A percentile compares a stretch with the other conserved stretches of the same genome.
Evolutionary conservation across 345 rosid species (phyloP).

Genomic region (Salix brachista): DNA sequence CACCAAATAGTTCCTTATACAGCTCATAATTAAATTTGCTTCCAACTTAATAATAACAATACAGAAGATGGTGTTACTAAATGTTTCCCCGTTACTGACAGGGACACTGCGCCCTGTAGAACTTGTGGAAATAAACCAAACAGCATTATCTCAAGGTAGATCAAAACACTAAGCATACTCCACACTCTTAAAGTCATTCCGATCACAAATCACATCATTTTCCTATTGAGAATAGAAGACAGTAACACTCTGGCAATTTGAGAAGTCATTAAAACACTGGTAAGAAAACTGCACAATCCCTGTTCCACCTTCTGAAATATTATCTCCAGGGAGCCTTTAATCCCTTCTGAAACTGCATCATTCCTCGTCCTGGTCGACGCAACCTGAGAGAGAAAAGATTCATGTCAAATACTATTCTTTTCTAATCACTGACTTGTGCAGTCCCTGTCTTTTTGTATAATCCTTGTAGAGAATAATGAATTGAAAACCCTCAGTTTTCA

Average conservation of each 20-base stretch:
- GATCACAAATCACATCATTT: neutral
- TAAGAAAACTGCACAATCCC: neutral
- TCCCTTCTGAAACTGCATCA: conserved; percentile 9
- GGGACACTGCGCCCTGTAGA: neutral
- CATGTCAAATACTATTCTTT: neutral
- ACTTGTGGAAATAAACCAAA: neutral
- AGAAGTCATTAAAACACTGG: neutral
- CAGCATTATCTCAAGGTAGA: neutral
- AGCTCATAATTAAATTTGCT: too few relatives aligned
- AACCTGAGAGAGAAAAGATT: conserved; percentile 28
- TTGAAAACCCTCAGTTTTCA: neutral
- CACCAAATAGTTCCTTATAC: too few relatives aligned
- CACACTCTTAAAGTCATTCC: neutral
- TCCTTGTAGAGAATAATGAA: neutral
- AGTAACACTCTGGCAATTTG: neutral
- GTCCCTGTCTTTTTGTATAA: neutral
- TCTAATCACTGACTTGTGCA: neutral
- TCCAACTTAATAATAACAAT: too few relatives aligned
- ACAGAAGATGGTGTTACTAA: neutral
- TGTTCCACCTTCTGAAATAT: neutral
- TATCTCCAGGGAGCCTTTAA: neutral
- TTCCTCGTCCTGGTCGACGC: conserved; percentile 26
- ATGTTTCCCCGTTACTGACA: neutral
- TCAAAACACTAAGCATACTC: neutral
- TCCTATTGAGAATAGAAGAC: neutral